Conservation (phyloP, 2,329 filamentous ascomycete genomes). For the Alternaria arborescens region DNA sequence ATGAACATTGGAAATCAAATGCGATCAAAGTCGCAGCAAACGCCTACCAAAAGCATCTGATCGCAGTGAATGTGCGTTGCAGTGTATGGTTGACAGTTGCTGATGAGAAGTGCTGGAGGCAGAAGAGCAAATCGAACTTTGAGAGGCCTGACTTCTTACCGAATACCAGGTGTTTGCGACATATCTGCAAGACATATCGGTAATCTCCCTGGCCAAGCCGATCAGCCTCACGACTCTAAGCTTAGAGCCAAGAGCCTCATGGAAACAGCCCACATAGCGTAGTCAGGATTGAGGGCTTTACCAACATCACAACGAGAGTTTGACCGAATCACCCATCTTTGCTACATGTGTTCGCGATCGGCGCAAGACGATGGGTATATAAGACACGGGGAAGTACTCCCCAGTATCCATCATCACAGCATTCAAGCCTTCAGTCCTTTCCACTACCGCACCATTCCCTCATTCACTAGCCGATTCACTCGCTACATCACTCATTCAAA, state of each 20-base stretch:
- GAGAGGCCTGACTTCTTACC: not conserved
- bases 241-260: not conserved
- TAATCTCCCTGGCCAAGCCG: not conserved
- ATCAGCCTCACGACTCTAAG: not conserved
- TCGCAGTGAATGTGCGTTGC: not conserved
- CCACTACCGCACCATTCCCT: not conserved
- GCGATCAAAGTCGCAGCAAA: not conserved
- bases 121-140: not conserved
- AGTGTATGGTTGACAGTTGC: not conserved
- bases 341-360: not conserved
- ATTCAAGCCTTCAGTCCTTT: not conserved
- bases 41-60: not conserved
- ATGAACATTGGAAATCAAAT: not conserved
- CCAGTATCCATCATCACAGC: not conserved
- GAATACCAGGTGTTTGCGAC: not conserved
- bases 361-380: not conserved
- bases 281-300: not conserved
- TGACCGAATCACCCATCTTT: not conserved
- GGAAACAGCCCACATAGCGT: not conserved
- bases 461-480: not conserved
- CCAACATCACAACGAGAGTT: not conserved
- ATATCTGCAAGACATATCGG: conserved; percentile 1
- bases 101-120: not conserved
- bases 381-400: not conserved
- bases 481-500: not conserved